Evolutionary conservation across 1,284 basidiomycete genomes (phyloP).

Genomic region (Tremellales sp.): DNA sequence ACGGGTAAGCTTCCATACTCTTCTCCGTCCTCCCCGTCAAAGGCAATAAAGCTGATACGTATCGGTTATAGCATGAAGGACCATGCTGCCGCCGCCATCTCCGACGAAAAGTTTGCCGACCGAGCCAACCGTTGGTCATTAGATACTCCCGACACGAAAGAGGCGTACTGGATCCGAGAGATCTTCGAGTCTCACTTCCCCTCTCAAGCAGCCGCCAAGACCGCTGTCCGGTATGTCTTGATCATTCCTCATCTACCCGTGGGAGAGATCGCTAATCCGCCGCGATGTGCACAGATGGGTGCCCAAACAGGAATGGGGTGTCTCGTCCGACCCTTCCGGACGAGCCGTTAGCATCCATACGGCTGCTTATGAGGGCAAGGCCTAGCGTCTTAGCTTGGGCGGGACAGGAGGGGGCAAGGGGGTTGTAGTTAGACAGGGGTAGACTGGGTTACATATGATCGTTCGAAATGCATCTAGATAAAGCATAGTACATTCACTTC

Average conservation of each 20-base stretch:
- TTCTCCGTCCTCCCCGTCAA: background rate
- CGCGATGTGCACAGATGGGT: constrained; percentile 75
- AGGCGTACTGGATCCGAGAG: constrained; percentile 92
- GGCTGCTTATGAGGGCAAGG: constrained; percentile 63
- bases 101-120: constrained; percentile 77
- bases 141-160: constrained; percentile 92
- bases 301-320: constrained; percentile 94
- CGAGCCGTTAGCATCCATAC: constrained; percentile 94
- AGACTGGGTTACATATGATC: too few species aligned
- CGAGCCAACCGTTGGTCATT: constrained; percentile 71
- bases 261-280: constrained; percentile 18
- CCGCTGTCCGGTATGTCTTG: constrained; percentile 74
- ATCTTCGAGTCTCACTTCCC: constrained; percentile 90
- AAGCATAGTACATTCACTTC: too few species aligned
- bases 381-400: too few species aligned
- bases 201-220: constrained; percentile 75
- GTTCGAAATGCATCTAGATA: too few species aligned
- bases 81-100: constrained; percentile 69
- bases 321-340: constrained; percentile 89
- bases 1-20: constrained; percentile 60
- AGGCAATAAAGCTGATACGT: constrained; percentile 1
- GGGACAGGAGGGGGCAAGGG: too few species aligned
- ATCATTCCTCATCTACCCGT: constrained; percentile 4
- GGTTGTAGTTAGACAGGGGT: too few species aligned
- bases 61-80: constrained; percentile 70